phyloP scores from a whole-genome alignment of 2,329 filamentous ascomycete species.

The Fusarium sp. region DNA sequence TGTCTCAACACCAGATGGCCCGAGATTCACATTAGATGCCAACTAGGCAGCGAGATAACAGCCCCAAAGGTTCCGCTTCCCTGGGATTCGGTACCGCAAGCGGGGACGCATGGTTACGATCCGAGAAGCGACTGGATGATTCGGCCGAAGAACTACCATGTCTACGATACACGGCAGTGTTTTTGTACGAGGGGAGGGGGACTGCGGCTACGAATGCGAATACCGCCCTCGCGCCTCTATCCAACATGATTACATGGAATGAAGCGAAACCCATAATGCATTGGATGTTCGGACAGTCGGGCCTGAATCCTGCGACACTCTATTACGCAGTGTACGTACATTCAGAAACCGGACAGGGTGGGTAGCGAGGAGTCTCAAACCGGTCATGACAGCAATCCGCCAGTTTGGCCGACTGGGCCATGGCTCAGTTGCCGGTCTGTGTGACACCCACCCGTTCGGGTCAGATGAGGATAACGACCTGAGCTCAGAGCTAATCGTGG shows the following conservation, averaged over 20 bases:
- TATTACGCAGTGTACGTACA: not conserved
- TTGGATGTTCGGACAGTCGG: not conserved
- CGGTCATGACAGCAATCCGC: not conserved
- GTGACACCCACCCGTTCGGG: conserved; percentile 13
- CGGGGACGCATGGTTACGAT: conserved; percentile 17
- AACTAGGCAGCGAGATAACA: conserved; percentile 22
- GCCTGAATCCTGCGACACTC: not conserved
- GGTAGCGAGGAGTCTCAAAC: not conserved
- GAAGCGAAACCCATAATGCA: not conserved
- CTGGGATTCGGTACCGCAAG: conserved; percentile 31
- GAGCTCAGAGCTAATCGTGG: conserved; percentile 3
- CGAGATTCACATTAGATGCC: conserved; percentile 7
- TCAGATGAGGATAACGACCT: not conserved
- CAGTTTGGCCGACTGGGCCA: not conserved
- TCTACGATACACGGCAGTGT: conserved; percentile 13
- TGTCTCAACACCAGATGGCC: not conserved
- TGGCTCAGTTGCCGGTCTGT: conserved; percentile 10
- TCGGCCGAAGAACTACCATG: conserved; percentile 19
- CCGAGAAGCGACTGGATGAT: conserved; percentile 24
- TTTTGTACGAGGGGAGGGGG: not conserved
- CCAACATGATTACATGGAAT: not conserved
- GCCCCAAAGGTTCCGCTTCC: conserved; percentile 24
- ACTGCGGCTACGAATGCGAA: conserved; percentile 8
- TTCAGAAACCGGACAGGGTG: conserved; percentile 1
- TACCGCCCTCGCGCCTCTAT: conserved; percentile 2